A percentile compares a stretch with the other conserved stretches of the same genome.
Conservation (phyloP, 495 filamentous ascomycete species). For the Aspergillus affinis region DNA sequence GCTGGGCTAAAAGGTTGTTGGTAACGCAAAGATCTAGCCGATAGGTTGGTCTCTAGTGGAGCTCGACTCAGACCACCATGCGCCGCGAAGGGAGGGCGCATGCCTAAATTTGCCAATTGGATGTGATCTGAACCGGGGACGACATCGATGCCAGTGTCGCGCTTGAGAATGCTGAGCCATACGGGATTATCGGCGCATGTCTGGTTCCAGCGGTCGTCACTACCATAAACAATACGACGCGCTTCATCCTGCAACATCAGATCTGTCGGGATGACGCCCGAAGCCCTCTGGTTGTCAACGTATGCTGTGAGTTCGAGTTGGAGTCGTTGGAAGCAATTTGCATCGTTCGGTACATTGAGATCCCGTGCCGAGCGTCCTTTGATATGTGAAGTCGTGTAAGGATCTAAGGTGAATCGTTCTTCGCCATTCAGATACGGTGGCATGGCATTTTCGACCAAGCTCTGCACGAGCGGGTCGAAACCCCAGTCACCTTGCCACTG, state of each 20-base stretch:
- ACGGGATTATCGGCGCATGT: conserved; percentile 65
- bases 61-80: conserved; percentile 31
- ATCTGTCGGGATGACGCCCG: conserved; percentile 58
- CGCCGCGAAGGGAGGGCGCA: conserved; percentile 43
- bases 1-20: conserved; percentile 30
- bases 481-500: conserved; percentile 82
- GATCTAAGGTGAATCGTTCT: conserved; percentile 38
- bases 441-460: conserved; percentile 71
- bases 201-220: conserved; percentile 70
- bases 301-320: conserved; percentile 59
- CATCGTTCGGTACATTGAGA: conserved; percentile 35
- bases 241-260: conserved; percentile 61
- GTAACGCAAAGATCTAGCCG: conserved; percentile 26
- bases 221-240: conserved; percentile 63
- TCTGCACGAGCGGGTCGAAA: conserved; percentile 65
- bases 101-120: conserved; percentile 36
- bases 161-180: conserved; percentile 68
- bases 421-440: conserved; percentile 57
- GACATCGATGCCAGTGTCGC: conserved; percentile 53
- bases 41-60: conserved; percentile 32
- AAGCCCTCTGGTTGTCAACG: conserved; percentile 45
- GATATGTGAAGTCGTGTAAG: conserved; percentile 31
- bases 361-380: conserved; percentile 17
- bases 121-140: conserved; percentile 34
- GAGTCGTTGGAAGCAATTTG: conserved; percentile 51